A percentile compares a stretch with the other conserved stretches of the same genome.
phyloP scores from a whole-genome alignment of 2,329 filamentous ascomycete species.

The Aspergillus brunneoviolaceus region DNA sequence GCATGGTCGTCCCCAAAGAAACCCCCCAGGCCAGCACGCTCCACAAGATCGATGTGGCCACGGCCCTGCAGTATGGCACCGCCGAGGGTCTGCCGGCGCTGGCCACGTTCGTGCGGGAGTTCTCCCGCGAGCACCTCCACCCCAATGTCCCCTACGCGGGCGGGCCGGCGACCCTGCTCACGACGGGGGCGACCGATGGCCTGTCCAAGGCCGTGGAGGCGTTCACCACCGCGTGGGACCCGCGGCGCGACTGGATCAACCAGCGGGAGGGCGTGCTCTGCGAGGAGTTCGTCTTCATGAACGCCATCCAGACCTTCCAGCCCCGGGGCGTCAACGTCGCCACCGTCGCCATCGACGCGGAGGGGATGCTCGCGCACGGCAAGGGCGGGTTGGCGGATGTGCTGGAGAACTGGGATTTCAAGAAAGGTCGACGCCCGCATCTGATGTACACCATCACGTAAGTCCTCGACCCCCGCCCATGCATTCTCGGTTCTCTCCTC shows the following conservation, averaged over 20 bases:
- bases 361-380: conserved; percentile 75
- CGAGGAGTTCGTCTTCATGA: conserved; percentile 80
- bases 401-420: conserved; percentile 76
- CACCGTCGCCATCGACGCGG: conserved; percentile 71
- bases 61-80: conserved; percentile 84
- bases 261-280: conserved; percentile 75
- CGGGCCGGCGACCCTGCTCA: conserved; percentile 75
- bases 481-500: too few species aligned
- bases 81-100: conserved; percentile 79
- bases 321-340: conserved; percentile 72
- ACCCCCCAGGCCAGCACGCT: conserved; percentile 58
- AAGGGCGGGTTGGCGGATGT: conserved; percentile 74
- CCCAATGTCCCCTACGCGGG: conserved; percentile 75
- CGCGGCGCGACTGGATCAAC: conserved; percentile 63
- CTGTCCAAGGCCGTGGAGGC: conserved; percentile 75
- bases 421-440: conserved; percentile 72
- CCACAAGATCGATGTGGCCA: conserved; percentile 74
- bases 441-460: conserved; percentile 88
- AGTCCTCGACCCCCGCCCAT: conserved; percentile 41
- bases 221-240: conserved; percentile 73
- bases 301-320: conserved; percentile 64
- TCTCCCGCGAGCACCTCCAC: conserved; percentile 73
- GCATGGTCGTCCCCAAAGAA: conserved; percentile 71
- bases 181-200: conserved; percentile 81
- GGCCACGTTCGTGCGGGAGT: conserved; percentile 74